These are phyloP conservation scores for Neurospora pannonica DNA, from an alignment of 495 filamentous ascomycete genomes.

Conservation along the genomic window DNA sequence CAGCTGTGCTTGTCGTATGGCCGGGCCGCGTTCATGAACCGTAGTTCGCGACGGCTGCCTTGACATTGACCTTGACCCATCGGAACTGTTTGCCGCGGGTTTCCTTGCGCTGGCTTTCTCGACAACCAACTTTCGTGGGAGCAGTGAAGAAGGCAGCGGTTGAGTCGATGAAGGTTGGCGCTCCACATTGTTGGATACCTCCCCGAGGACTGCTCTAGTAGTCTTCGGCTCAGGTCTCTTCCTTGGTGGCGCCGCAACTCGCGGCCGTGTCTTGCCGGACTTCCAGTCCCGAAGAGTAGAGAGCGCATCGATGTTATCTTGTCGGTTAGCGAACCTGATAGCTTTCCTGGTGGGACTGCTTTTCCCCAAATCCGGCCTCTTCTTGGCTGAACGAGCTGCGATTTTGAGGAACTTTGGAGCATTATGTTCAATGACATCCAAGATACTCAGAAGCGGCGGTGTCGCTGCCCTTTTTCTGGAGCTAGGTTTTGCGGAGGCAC, in stretches of 20 bases:
- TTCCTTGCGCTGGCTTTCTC: slow-evolving; percentile 3
- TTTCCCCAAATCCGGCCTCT: slow-evolving; percentile 53
- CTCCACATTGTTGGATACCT: slow-evolving; percentile 22
- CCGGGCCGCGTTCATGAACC: neutral
- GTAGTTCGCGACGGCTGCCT: neutral
- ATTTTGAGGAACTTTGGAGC: slow-evolving; percentile 69
- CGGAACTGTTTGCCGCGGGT: slow-evolving; percentile 1
- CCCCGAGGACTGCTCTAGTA: slow-evolving; percentile 15
- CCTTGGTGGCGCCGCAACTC: slow-evolving; percentile 16
- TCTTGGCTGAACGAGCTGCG: slow-evolving; percentile 61
- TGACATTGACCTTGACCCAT: neutral
- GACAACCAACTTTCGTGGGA: slow-evolving; percentile 14
- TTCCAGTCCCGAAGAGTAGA: slow-evolving; percentile 65
- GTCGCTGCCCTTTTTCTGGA: slow-evolving; percentile 16
- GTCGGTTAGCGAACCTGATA: slow-evolving; percentile 57
- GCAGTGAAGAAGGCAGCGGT: slow-evolving; percentile 3
- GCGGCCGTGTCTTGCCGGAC: slow-evolving; percentile 53
- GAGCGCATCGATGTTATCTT: slow-evolving; percentile 69
- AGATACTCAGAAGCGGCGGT: slow-evolving; percentile 52
- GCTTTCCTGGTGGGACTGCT: slow-evolving; percentile 67
- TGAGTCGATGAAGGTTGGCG: slow-evolving; percentile 4
- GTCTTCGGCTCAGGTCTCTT: slow-evolving; percentile 9
- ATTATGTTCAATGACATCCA: slow-evolving; percentile 57
- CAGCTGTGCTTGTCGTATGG: slow-evolving; percentile 36
- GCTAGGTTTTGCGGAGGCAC: neutral